A percentile compares a stretch with the other conserved stretches of the same genome.
These are phyloP conservation scores for Lentinula boryana DNA, from an alignment of 768 basidiomycete genomes.

Conservation along the genomic window DNA sequence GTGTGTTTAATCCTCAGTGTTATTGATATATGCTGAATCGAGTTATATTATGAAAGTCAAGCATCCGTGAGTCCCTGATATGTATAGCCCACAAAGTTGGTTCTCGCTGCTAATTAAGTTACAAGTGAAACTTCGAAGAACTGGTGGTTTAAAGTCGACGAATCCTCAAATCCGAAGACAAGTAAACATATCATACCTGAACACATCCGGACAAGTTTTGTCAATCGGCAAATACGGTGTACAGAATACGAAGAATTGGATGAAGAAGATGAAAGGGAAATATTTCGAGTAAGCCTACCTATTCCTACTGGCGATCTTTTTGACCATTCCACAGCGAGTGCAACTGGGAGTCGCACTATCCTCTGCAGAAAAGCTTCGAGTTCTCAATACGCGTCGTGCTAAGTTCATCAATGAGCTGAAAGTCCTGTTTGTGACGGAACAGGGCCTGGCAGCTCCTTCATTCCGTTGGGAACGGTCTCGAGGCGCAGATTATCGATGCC, in stretches of 20 bases:
- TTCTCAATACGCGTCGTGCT: conserved; percentile 32
- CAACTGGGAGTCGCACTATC: conserved; percentile 48
- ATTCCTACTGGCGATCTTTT: background rate
- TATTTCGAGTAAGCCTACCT: conserved; percentile 35
- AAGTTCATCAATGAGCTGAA: conserved; percentile 35
- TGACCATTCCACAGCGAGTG: conserved; percentile 29
- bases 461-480: conserved; percentile 23
- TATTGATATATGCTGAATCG: background rate
- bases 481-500: conserved; percentile 28
- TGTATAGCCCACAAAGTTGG: background rate
- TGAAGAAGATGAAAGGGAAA: conserved; percentile 32
- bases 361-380: conserved; percentile 47
- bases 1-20: background rate
- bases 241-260: conserved; percentile 40
- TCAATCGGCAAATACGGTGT: conserved; percentile 48
- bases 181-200: conserved; percentile 23
- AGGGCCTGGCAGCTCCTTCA: conserved; percentile 13
- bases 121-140: conserved; percentile 15
- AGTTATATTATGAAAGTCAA: background rate
- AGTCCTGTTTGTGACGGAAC: conserved; percentile 20
- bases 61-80: background rate
- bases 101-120: background rate
- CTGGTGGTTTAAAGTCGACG: conserved; percentile 27
- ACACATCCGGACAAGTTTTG: conserved; percentile 34
- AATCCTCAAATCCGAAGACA: conserved; percentile 7